phyloP scores from a whole-genome alignment of 352 stramenopile genomes.

The Globisporangium nagaii region DNA sequence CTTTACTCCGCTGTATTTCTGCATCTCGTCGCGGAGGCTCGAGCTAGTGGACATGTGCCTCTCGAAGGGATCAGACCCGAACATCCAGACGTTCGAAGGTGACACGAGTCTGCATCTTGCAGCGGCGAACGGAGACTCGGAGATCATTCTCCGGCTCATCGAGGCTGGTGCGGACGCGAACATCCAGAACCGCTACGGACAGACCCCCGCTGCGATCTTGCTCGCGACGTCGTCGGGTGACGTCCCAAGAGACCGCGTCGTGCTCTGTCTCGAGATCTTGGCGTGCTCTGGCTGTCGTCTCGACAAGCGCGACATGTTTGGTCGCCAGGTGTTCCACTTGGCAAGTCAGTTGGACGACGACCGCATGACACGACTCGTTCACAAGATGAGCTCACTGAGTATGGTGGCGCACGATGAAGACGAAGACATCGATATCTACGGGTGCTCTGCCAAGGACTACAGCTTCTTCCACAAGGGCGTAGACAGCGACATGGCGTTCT shows the following conservation, averaged over 20 bases:
- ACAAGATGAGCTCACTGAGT: conserved; percentile 21
- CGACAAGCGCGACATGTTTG: conserved; percentile 61
- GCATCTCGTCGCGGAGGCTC: conserved; percentile 27
- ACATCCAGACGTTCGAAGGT: conserved; percentile 49
- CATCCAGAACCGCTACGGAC: conserved; percentile 61
- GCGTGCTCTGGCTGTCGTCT: conserved; percentile 34
- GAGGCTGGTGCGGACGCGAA: conserved; percentile 54
- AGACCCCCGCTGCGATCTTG: conserved; percentile 51
- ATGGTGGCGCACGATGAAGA: conserved; percentile 1
- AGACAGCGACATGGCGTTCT: conserved; percentile 21
- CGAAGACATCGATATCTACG: conserved; percentile 57
- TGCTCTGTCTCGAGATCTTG: conserved; percentile 52
- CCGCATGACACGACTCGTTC: conserved; percentile 24
- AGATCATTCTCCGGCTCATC: conserved; percentile 54
- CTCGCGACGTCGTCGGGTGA: conserved; percentile 24
- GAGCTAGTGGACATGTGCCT: conserved; percentile 67
- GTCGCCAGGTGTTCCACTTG: conserved; percentile 50
- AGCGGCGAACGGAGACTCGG: conserved; percentile 24
- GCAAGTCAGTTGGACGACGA: conserved; percentile 36
- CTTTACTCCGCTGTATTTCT: conserved; percentile 63
- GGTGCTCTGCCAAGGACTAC: conserved; percentile 54
- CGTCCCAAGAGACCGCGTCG: conserved; percentile 16
- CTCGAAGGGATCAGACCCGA: conserved; percentile 62
- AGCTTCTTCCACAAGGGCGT: conserved; percentile 12
- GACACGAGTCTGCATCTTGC: conserved; percentile 75